These are phyloP conservation scores for Phlyctochytrium planicorne DNA, from an alignment of 192 early-diverging fungal species.

Conservation along the genomic window DNA sequence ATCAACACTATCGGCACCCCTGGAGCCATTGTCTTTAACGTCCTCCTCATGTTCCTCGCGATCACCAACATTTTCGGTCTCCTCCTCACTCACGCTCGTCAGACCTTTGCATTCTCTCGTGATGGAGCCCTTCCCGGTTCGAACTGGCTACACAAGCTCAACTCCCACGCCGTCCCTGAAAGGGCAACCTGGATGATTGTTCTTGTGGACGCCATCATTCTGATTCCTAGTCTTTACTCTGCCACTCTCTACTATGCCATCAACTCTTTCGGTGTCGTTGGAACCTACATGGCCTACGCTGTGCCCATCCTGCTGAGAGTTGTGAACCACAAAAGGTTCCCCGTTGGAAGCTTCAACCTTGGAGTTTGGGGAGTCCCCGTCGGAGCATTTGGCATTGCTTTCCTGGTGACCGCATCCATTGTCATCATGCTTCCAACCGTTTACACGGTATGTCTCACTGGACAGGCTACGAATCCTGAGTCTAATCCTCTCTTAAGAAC, in stretches of 20 bases:
- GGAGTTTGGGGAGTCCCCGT: slow-evolving; percentile 15
- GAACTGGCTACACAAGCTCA: slow-evolving; percentile 17
- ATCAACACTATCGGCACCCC: slow-evolving; percentile 9
- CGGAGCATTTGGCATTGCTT: slow-evolving; percentile 10
- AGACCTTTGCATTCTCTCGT: slow-evolving; percentile 25
- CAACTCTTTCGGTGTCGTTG: slow-evolving; percentile 28
- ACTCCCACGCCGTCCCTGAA: slow-evolving; percentile 11
- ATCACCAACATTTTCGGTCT: slow-evolving; percentile 27
- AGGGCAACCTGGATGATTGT: slow-evolving; percentile 18
- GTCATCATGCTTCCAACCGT: slow-evolving; percentile 23
- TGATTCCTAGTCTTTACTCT: slow-evolving; percentile 23
- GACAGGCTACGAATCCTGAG: no score
- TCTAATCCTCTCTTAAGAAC: no score
- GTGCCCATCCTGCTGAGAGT: slow-evolving; percentile 19
- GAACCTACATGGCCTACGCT: slow-evolving; percentile 23
- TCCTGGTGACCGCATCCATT: slow-evolving; percentile 10
- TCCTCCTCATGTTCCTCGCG: slow-evolving; percentile 15
- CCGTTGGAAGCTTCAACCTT: slow-evolving; percentile 16
- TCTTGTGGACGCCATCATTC: slow-evolving; percentile 8
- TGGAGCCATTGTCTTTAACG: slow-evolving; percentile 19
- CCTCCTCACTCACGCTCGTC: slow-evolving; percentile 17
- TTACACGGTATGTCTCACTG: no score
- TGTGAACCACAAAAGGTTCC: slow-evolving; percentile 3
- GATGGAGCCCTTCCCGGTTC: slow-evolving; percentile 24
- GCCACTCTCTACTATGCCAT: slow-evolving; percentile 13